Base-by-base conservation (phyloP, 768 basidiomycete genomes). In the Termitomyces sp. region DNA sequence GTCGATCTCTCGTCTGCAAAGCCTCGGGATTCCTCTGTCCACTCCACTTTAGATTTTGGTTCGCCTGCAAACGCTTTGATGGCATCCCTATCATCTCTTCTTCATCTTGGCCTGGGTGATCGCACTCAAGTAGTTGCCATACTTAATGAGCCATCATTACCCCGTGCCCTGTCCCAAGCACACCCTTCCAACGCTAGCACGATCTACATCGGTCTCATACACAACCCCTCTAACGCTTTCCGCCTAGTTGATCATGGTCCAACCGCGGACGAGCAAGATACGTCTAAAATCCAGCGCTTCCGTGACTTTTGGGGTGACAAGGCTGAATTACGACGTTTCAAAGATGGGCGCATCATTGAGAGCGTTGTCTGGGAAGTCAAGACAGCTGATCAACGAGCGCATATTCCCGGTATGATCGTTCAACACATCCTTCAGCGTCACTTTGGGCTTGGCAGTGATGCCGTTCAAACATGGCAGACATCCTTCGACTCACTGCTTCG, bases 331-430 rank as follows among this genome's bases (percentile, higher is more conserved):
- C 82, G 97, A 6, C 83, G 95, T 39, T 99, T 99, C 78, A 95
- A 98, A 70, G 95, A 99, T 64, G 96, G 96, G 1, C 81, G 88
- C 18, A 98, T 98, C 60, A 67, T 82, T 5, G 94, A 98, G 70
- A 92, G 90, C 63, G 93, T 98, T n/a, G 94, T 98, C 3, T 99
- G 97, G 97, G 89, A 97, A 20, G 84, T 92, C 8, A 80, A 83
- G 59, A 87, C 83, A 3, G 79, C 81, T 0, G 93, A 96, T 52
- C 92, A 94, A 59, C 86, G 92, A 27, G 77, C 85, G 0, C 81
- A 86, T 59, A 85, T 98, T 29, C 93, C 94, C 0, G 73, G 77
- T 14, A 78, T 82, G 72, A 83, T 98, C 63, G 84, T 92, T 27
- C 73, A 76, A 22, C 86, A 94, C 71, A 71, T 98, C 41, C 79